A percentile compares a stretch with the other conserved stretches of the same genome.
These are phyloP conservation scores for Coniochaeta sp. DNA, from an alignment of 2,329 filamentous ascomycete genomes.

Conservation along the genomic window DNA sequence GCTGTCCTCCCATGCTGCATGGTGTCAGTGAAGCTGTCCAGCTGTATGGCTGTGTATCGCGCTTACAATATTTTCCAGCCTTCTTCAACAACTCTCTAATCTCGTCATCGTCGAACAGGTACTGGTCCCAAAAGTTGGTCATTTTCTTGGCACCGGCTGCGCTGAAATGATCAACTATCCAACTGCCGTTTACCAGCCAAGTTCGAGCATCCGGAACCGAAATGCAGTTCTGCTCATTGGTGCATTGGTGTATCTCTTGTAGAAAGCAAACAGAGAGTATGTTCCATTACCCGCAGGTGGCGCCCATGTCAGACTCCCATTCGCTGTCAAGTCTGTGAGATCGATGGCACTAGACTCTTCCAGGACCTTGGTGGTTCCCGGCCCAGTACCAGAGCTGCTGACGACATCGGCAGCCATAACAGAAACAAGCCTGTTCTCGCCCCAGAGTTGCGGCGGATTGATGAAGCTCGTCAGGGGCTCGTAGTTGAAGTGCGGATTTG, in stretches of 20 bases:
- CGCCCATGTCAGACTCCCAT: conserved; percentile 9
- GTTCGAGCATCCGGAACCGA: conserved; percentile 7
- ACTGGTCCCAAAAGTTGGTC: conserved; percentile 18
- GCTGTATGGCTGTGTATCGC: neutral
- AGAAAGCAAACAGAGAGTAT: conserved; percentile 11
- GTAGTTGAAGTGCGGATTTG: conserved; percentile 11
- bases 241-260: conserved; percentile 15
- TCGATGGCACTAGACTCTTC: conserved; percentile 9
- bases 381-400: neutral
- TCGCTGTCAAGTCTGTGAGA: conserved; percentile 8
- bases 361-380: conserved; percentile 3
- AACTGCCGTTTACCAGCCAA: conserved; percentile 16
- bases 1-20: conserved; percentile 18
- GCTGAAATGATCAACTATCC: conserved; percentile 20
- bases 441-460: conserved; percentile 14
- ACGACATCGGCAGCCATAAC: conserved; percentile 12
- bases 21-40: neutral
- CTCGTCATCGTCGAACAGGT: conserved; percentile 11
- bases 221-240: conserved; percentile 14
- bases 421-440: conserved; percentile 13
- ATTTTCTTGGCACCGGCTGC: conserved; percentile 14
- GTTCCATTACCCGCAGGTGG: conserved; percentile 2
- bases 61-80: conserved; percentile 15
- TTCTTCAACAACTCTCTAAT: conserved; percentile 8
- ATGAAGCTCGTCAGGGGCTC: conserved; percentile 11